Evolutionary conservation across 169 alveolate genomes (phyloP), one percentile per base, ranked within the genome.

Genomic region (Plasmodium malariae): DNA sequence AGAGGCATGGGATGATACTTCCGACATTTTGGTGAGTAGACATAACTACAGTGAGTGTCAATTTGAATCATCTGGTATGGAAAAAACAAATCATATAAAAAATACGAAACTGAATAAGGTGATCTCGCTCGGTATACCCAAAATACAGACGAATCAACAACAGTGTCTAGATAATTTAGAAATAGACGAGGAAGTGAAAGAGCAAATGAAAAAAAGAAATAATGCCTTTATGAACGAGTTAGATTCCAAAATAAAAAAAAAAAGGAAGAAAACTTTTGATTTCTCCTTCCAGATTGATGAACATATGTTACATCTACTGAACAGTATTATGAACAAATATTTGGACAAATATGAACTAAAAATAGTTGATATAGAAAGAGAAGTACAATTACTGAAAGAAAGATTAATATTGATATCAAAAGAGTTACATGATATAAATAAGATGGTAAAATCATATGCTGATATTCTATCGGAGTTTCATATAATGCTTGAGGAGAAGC

Each of bases 281-380:
- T 24, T 26, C 14, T 37, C 63, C n/a, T 30, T 17, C 57, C n/a
- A 28, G 2, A 40, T n/a, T 0, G 7, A 67, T 36, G 11, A 28
- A 6, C 30, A 43, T 30, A 30, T 62, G 9, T 21, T 78, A 55
- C 49, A 45, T 9, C 28, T 30, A n/a, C 3, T 63, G 26, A 30
- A 24, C 7, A 54, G 19, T 17, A 28, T 24, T 17, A 7, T 78
- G 32, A 11, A 26, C 1, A 43, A 34, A n/a, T 63, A 28, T 63
- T 19, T 49, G 19, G 51, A 78, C 2, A 78, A 63, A 19, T 78
- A 63, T 30, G 89, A 78, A 0, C 1, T n/a, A 3, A 78, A 63
- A 24, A 78, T 55, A 5, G 48, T 62, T 7, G 11, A 60, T 48
- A 24, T 63, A 36, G 54, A 63, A 14, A 48, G 4, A 1, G 5